Base-by-base conservation (phyloP, 345 rosid genomes). In the Adansonia digitata region DNA sequence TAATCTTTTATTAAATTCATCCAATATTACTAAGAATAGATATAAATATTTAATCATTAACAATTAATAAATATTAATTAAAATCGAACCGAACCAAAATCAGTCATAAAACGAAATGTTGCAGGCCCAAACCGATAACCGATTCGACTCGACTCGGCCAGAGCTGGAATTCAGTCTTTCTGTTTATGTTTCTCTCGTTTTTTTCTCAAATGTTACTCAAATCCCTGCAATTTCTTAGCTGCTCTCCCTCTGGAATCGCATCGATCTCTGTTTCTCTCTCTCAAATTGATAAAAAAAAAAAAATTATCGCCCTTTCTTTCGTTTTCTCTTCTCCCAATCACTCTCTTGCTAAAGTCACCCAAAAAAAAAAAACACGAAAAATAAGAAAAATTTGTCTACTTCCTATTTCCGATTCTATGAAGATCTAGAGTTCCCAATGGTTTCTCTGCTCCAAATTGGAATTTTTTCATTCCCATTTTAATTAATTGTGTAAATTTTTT, bases 371-470 rank as follows among this genome's bases (percentile, higher is more conserved):
- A 18, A 31, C 9, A 31, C 4, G 51, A 35, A 34, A 56, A 2
- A 24, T 5, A 31, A 62, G 46, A 42, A 17, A 63, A 34, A 27
- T 42, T 27, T 9, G 61, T 64, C 51, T 22, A 64, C 29, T 35
- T 35, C 39, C 29, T 15, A 53, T 22, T 5, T n/a, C 35, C 55
- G 74, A 42, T 68, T 77, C 62, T 27, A 60, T 51, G 68, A 85
- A 82, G 87, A 83, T 88, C 86, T 77, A 81, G 83, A 81, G 84
- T 88, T 79, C 69, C 69, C 53, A 67, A 18, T 45, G 5, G 77
- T 74, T 63, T 55, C 49, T 35, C 9, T 63, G 51, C 72, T 81
- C 35, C 76, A 53, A 80, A 77, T 77, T 78, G 69, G 39, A 71
- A 61, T 61, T 74, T 79, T 79, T 9, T 39, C 12, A 26, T 53